These are phyloP conservation scores for Metschnikowia rubicola DNA, from an alignment of 805 yeast species.

Conservation along the genomic window DNA sequence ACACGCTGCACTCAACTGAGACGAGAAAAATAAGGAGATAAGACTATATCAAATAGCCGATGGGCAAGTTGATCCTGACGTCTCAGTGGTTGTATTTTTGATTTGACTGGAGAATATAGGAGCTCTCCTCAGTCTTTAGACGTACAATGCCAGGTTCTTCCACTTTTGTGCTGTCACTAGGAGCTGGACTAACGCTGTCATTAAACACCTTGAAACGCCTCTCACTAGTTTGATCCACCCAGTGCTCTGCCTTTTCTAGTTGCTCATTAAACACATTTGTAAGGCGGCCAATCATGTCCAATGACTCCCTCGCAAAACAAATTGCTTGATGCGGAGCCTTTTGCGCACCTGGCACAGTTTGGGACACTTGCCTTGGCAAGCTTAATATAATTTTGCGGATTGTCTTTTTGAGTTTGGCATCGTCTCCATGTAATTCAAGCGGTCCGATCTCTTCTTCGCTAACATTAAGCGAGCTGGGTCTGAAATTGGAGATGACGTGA, in stretches of 20 bases:
- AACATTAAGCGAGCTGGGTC: constrained; percentile 30
- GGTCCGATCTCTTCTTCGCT: constrained; percentile 10
- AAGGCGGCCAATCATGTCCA: constrained; percentile 81
- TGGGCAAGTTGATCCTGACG: neutral
- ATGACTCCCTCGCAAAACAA: constrained; percentile 81
- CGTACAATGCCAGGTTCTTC: constrained; percentile 2
- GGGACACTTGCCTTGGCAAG: constrained; percentile 57
- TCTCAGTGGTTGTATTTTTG: neutral
- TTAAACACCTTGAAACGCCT: neutral
- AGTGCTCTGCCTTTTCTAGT: constrained; percentile 76
- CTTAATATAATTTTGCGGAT: constrained; percentile 76
- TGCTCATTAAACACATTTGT: constrained; percentile 84
- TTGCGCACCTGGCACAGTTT: constrained; percentile 24
- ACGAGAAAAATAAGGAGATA: too few species aligned
- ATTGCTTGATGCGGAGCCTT: constrained; percentile 58
- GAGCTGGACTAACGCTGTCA: neutral
- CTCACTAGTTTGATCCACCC: constrained; percentile 49
- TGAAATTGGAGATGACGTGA: constrained; percentile 78
- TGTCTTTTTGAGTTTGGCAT: constrained; percentile 49
- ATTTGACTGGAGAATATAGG: neutral
- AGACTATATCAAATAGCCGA: too few species aligned
- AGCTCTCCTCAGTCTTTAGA: constrained; percentile 4
- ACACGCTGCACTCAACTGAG: too few species aligned
- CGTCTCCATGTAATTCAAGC: constrained; percentile 9
- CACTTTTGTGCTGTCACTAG: neutral